These are phyloP conservation scores for Gossypium schwendimanii DNA, from an alignment of 441 rosid genomes.

Conservation along the genomic window DNA sequence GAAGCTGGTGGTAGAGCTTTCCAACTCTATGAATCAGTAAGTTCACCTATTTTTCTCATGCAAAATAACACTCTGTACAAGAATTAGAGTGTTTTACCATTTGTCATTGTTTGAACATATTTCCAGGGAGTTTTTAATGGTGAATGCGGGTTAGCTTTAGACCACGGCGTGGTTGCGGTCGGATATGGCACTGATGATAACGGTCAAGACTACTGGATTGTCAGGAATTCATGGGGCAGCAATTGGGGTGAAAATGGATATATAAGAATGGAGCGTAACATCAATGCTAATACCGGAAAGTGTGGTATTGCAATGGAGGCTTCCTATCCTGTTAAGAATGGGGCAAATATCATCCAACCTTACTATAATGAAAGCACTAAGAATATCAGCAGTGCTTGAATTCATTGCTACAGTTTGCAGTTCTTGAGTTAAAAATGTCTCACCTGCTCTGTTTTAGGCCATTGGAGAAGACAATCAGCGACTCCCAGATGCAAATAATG, in stretches of 20 bases:
- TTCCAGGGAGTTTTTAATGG: constrained; percentile 59
- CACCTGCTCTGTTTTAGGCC: not conserved
- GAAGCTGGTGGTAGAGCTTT: constrained; percentile 56
- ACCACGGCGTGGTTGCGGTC: constrained; percentile 54
- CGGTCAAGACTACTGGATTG: constrained; percentile 57
- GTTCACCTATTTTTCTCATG: constrained; percentile 1
- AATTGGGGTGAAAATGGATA: constrained; percentile 64
- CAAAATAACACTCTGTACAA: not conserved
- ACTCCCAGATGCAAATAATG: constrained; percentile 5
- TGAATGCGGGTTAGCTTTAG: constrained; percentile 40
- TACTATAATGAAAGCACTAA: constrained; percentile 10
- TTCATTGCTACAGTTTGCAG: constrained; percentile 15
- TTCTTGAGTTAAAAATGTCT: constrained; percentile 20
- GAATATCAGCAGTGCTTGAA: constrained; percentile 23
- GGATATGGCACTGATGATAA: constrained; percentile 50
- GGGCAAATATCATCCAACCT: constrained; percentile 23
- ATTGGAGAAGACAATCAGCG: not conserved
- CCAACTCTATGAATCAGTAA: constrained; percentile 58
- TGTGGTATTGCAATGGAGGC: constrained; percentile 66
- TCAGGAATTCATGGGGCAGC: constrained; percentile 61
- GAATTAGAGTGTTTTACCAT: not conserved
- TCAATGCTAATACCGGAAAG: constrained; percentile 32
- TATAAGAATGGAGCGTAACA: constrained; percentile 48
- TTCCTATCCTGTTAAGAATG: constrained; percentile 58
- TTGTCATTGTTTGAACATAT: not conserved